phyloP scores from a whole-genome alignment of 805 yeast species.

The Komagataella pseudopastoris region DNA sequence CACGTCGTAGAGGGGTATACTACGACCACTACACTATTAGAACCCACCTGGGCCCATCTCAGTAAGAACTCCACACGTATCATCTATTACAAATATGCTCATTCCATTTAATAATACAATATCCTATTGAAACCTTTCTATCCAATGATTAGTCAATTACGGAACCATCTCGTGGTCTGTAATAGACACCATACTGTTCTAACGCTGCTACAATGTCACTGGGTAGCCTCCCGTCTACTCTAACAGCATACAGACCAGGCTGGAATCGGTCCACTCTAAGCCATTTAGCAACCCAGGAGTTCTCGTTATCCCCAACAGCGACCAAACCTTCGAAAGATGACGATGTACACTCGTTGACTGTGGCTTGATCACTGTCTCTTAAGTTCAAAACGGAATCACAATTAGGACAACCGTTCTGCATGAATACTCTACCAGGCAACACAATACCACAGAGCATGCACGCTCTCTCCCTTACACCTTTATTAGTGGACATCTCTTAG shows the following conservation, averaged over 20 bases:
- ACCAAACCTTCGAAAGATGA: constrained; percentile 94
- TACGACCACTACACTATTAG: not conserved
- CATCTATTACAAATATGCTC: constrained; percentile 1
- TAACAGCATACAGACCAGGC: constrained; percentile 88
- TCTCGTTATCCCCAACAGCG: constrained; percentile 73
- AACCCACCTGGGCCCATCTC: not conserved
- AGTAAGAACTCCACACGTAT: not conserved
- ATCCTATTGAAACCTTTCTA: constrained; percentile 30
- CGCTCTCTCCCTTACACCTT: constrained; percentile 43
- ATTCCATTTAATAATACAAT: constrained; percentile 8
- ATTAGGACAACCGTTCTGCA: constrained; percentile 87
- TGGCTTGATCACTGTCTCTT: constrained; percentile 63
- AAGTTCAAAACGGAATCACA: constrained; percentile 81
- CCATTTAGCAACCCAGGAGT: constrained; percentile 97
- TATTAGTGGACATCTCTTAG: not conserved
- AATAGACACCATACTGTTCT: constrained; percentile 61
- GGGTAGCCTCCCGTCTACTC: constrained; percentile 84
- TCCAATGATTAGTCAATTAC: constrained; percentile 21
- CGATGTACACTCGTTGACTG: constrained; percentile 84
- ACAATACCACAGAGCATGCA: constrained; percentile 95
- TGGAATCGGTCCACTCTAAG: constrained; percentile 77
- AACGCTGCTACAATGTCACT: constrained; percentile 69
- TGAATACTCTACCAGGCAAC: constrained; percentile 67
- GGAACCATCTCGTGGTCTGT: constrained; percentile 92
- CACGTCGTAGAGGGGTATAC: not conserved